Evolutionary conservation across 305 asterid genomes (phyloP).

Genomic region (Petunia hybrid): DNA sequence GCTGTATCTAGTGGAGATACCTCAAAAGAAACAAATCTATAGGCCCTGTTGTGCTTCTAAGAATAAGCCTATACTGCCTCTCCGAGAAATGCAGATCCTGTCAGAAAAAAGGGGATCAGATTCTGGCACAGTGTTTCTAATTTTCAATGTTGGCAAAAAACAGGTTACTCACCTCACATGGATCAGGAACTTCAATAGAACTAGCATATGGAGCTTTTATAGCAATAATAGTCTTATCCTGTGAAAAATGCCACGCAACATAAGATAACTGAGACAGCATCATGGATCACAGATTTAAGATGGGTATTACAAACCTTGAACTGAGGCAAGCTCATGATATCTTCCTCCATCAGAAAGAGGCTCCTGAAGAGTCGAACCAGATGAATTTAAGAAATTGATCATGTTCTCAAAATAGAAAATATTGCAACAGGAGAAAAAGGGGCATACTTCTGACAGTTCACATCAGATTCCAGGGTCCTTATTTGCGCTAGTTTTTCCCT

Average conservation of each 20-base stretch:
- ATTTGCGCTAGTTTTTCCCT: constrained; percentile 69
- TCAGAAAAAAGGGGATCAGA: constrained; percentile 38
- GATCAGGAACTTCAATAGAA: constrained; percentile 80
- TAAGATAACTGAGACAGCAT: constrained; percentile 33
- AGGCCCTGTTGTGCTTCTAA: constrained; percentile 79
- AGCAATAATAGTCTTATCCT: constrained; percentile 73
- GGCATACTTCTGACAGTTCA: constrained; percentile 62
- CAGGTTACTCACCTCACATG: constrained; percentile 64
- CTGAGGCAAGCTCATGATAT: constrained; percentile 67
- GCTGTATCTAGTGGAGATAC: constrained; percentile 44
- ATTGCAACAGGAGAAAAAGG: constrained; percentile 36
- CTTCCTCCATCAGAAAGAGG: constrained; percentile 72
- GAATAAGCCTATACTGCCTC: constrained; percentile 61
- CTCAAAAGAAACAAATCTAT: constrained; percentile 69
- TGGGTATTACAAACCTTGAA: constrained; percentile 58
- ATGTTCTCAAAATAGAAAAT: constrained; percentile 19
- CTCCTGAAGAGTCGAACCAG: constrained; percentile 55
- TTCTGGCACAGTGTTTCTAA: constrained; percentile 23
- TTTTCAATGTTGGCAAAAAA: constrained; percentile 4
- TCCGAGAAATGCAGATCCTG: constrained; percentile 60
- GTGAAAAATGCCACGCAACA: constrained; percentile 37
- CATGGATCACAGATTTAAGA: constrained; percentile 31
- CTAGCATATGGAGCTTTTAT: constrained; percentile 86
- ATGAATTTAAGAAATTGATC: constrained; percentile 23
- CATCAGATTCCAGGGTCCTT: constrained; percentile 52